Evolutionary conservation across 345 rosid species (phyloP).

Genomic region (Camelina sativa): DNA sequence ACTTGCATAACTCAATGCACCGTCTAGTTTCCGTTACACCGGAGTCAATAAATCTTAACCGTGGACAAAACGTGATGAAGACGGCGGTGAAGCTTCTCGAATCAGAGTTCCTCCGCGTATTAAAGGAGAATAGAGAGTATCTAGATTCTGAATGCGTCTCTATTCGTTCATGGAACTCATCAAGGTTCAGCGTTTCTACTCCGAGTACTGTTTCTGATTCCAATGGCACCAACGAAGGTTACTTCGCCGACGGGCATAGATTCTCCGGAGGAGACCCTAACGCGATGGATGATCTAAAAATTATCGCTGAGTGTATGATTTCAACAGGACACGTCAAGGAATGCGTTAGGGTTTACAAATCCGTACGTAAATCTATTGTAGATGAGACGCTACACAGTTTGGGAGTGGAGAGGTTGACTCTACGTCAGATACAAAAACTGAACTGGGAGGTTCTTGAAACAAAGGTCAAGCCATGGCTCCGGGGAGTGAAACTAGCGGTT

Average conservation of each 20-base stretch:
- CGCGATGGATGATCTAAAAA: slow-evolving; percentile 65
- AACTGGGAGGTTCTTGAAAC: slow-evolving; percentile 65
- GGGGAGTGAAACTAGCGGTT: slow-evolving; percentile 50
- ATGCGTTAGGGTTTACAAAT: slow-evolving; percentile 60
- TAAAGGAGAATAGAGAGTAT: slow-evolving; percentile 56
- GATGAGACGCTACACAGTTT: slow-evolving; percentile 69
- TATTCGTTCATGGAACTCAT: slow-evolving; percentile 50
- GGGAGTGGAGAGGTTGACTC: slow-evolving; percentile 52
- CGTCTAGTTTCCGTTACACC: slow-evolving; percentile 41
- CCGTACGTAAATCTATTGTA: slow-evolving; percentile 66
- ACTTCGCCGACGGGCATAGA: slow-evolving; percentile 37
- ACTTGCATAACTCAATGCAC: slow-evolving; percentile 59
- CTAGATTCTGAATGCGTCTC: slow-evolving; percentile 75
- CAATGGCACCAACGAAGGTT: not conserved
- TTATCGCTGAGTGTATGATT: slow-evolving; percentile 90
- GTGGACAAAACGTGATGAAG: slow-evolving; percentile 59
- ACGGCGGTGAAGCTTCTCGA: slow-evolving; percentile 69
- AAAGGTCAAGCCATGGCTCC: slow-evolving; percentile 66
- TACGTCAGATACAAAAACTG: slow-evolving; percentile 62
- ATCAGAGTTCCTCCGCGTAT: slow-evolving; percentile 63
- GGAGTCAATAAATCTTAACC: slow-evolving; percentile 47
- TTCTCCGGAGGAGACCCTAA: slow-evolving; percentile 45
- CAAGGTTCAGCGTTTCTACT: slow-evolving; percentile 53
- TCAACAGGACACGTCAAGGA: slow-evolving; percentile 72
- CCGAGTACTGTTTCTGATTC: slow-evolving; percentile 39